Base-by-base conservation (phyloP, 169 alveolate genomes). In the Cryptosporidium felis region DNA sequence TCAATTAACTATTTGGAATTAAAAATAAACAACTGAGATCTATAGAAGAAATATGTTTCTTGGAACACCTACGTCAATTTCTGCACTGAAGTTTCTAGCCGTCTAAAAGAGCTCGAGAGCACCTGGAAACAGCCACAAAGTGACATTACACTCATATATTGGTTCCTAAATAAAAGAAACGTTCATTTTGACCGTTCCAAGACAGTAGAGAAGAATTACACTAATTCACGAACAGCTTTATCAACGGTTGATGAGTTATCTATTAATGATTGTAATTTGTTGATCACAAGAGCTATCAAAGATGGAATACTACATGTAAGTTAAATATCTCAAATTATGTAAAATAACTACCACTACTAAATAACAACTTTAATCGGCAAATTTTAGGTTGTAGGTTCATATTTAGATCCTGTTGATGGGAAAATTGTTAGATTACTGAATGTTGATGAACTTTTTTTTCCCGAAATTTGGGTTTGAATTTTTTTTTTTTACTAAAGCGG, bases 41-140 rank as follows among this genome's bases (percentile, higher is more conserved):
- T 44, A 32, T 65, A 65, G 81, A 65, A 28, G 49, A 65, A 26
- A 65, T 42, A 44, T 1, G 49, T 65, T 5, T 41, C 38, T 3
- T 74, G 85, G 85, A 53, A 53, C 18, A 53, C 18, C 5, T 74
- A 74, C 18, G 9, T 74, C 10, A 8, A 74, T 74, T 74, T 74
- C 56, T 53, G 74, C n/a, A 74, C 56, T 18, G 30, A 51, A 16
- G 12, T 74, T 36, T 53, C 60, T 32, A 53, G 10, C 61, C 46
- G 58, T 21, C 58, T 74, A 26, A 74, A 74, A 40, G 41, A 74
- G 16, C 44, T 74, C 21, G 85, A 74, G n/a, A 34, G 34, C 23
- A 30, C 32, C 51, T 74, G 85, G 85, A 21, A 40, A 12, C 85
- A 74, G 28, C 85, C 85, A 9, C 85, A 74, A 36, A 74, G 85